Evolutionary conservation across 495 filamentous ascomycete genomes (phyloP), one percentile per base, ranked within the genome.

Genomic region (Hamigera avellanea): DNA sequence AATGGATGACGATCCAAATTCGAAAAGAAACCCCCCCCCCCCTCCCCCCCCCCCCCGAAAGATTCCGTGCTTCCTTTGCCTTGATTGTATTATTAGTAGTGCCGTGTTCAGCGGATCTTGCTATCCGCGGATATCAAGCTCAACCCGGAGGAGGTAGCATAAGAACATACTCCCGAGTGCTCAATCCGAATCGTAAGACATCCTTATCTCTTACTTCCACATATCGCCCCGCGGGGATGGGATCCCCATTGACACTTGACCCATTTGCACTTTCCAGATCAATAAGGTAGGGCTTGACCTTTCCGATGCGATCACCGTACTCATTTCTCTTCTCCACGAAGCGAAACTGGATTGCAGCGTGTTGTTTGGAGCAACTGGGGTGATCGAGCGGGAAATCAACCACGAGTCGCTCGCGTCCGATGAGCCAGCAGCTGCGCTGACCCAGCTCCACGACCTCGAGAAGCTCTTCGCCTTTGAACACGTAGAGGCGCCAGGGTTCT

Each of bases 211-310:
- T 72, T 36, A 95, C 55, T 56, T 96, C 93, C 27, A 95, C 57
- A 56, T 84, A 98, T 35, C 87, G 69, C 52, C 80, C 80, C 8
- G 63, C 70, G 1, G 83, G 81, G 3, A 91, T 60, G 48, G 56
- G 60, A 30, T 88, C 78, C 36, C 75, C 78, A 50, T 93, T 93
- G 31, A 98, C 67, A 32, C 54, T 70, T 7, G 88, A 95, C 30
- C 91, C 89, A 62, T 98, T 96, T 15, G 84, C 83, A 42, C 85
- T 93, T 48, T 95, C 89, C 29, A 98, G 57, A 61, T 98, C 91
- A 49, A 96, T 82, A 2, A 96, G 49, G 60, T 96, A 98, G 8
- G 84, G 86, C 62, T 76, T 85, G 23, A 96, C 93, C 40, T 69
- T 76, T 13, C 81, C 82, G 42, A 80, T 68, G 53, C 74, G 78